Percentiles rank a stretch among this genome's conserved stretches.
Evolutionary conservation across 768 basidiomycete genomes (phyloP).

Genomic region (Termitomyces titanicus): DNA sequence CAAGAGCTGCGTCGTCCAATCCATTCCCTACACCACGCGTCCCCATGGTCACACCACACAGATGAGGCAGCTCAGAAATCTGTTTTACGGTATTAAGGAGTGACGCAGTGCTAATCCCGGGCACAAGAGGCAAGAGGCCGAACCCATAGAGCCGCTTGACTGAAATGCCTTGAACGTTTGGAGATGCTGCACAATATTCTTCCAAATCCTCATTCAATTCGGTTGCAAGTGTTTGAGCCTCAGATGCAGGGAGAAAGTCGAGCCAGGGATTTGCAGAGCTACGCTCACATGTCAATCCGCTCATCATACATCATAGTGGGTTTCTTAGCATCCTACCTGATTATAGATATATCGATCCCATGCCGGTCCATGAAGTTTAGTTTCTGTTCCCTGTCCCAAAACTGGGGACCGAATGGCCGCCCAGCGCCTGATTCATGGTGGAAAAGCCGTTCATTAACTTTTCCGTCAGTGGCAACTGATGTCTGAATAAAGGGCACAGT

Average conservation of each 20-base stretch:
- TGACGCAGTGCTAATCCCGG: conserved; percentile 48
- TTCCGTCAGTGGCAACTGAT: conserved; percentile 39
- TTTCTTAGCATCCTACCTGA: conserved; percentile 45
- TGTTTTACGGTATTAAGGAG: conserved; percentile 66
- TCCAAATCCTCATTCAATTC: conserved; percentile 77
- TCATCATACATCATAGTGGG: background rate
- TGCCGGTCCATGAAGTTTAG: conserved; percentile 82
- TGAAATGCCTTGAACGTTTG: conserved; percentile 32
- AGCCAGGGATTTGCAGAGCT: conserved; percentile 92
- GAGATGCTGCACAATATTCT: conserved; percentile 67
- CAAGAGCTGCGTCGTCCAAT: conserved; percentile 72
- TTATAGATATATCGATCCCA: conserved; percentile 73
- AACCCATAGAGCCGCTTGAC: conserved; percentile 77
- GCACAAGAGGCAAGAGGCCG: conserved; percentile 85
- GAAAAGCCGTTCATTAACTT: conserved; percentile 62
- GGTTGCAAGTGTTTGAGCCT: conserved; percentile 60
- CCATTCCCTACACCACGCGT: conserved; percentile 76
- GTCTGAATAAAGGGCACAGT: conserved; percentile 64
- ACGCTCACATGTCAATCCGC: background rate
- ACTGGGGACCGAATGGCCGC: conserved; percentile 77
- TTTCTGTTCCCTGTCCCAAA: conserved; percentile 75
- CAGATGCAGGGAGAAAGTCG: conserved; percentile 71
- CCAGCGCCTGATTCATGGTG: conserved; percentile 78
- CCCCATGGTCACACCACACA: conserved; percentile 78
- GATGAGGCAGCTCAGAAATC: conserved; percentile 58